Evolutionary conservation across 1,284 basidiomycete genomes (phyloP).

Genomic region (Boletus semigastroideus): DNA sequence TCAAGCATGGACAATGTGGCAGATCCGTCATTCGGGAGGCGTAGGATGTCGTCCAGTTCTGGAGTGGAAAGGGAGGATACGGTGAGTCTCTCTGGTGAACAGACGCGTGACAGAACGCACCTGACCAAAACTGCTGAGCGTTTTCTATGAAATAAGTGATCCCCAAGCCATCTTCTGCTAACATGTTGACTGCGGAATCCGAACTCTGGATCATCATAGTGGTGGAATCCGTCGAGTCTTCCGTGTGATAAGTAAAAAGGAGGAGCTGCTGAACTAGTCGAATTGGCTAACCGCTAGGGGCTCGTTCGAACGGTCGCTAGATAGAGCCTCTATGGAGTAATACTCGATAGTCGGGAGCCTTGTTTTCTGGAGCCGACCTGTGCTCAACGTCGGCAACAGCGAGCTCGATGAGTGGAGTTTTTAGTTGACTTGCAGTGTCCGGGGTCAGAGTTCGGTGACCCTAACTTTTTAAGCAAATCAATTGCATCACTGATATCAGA

Average conservation of each 20-base stretch:
- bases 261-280: not conserved
- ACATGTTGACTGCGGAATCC: slow-evolving; percentile 19
- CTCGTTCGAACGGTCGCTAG: not conserved
- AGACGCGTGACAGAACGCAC: slow-evolving; percentile 43
- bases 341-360: not conserved
- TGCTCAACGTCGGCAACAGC: slow-evolving; percentile 6
- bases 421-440: slow-evolving; percentile 15
- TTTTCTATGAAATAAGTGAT: slow-evolving; percentile 81
- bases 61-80: slow-evolving; percentile 1
- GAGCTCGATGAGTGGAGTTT: not conserved
- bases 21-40: slow-evolving; percentile 55
- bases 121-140: slow-evolving; percentile 84
- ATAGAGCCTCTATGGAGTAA: not conserved
- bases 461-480: no score
- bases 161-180: slow-evolving; percentile 44
- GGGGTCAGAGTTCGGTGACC: slow-evolving; percentile 16
- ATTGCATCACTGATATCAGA: no score
- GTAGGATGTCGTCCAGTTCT: slow-evolving; percentile 87
- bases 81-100: slow-evolving; percentile 9
- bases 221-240: slow-evolving; percentile 1
- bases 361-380: slow-evolving; percentile 1
- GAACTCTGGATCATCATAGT: slow-evolving; percentile 18
- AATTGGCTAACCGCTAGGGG: not conserved
- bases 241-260: slow-evolving; percentile 6
- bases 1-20: slow-evolving; percentile 76